Evolutionary conservation across 148 eudicot species (phyloP), one percentile per base, ranked within the genome.

Genomic region (Camellia japonica): DNA sequence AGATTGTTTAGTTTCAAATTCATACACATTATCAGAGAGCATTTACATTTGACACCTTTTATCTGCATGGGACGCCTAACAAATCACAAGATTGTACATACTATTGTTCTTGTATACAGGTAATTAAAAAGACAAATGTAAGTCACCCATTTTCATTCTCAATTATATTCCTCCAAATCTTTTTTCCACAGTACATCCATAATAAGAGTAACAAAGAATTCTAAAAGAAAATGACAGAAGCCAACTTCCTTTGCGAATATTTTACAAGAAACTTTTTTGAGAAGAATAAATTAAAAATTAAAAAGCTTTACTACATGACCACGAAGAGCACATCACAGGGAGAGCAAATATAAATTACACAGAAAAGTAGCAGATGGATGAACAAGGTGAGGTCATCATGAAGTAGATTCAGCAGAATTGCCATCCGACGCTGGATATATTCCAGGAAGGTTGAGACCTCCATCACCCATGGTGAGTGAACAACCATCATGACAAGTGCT

Each of bases 401-500:
- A 54, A 61, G 83, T 77, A 9, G 85, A 76, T 67, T 71, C 87
- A 8, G 80, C 71, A 51, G 66, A 68, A 58, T 67, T 79, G 47
- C 86, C 87, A 80, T 81, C 80, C 20, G 68, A 63, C 30, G 84
- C 51, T 8, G 82, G 38, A 46, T 18, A 20, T 60, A 62, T 63
- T 76, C 80, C 89, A 15, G 64, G 59, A 55, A 86, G 87, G 59
- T 74, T 81, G 16, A 86, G 72, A 64, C 80, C 88, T 49, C 52
- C 52, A 49, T 49, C 52, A 49, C 52, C 7, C 7, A 5, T 49
- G 52, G 52, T 49, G 52, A 7, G 52, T 49, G 52, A 49, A 49
- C 52, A 49, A 5, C 52, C 7, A 79, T 83, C 88, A 65, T 87
- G 76, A 5, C 81, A 80, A 78, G 78, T 88, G 52, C 88, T 84